Evolutionary conservation across 2,329 filamentous ascomycete species (phyloP).

Genomic region (Teratosphaeria gauchensis): DNA sequence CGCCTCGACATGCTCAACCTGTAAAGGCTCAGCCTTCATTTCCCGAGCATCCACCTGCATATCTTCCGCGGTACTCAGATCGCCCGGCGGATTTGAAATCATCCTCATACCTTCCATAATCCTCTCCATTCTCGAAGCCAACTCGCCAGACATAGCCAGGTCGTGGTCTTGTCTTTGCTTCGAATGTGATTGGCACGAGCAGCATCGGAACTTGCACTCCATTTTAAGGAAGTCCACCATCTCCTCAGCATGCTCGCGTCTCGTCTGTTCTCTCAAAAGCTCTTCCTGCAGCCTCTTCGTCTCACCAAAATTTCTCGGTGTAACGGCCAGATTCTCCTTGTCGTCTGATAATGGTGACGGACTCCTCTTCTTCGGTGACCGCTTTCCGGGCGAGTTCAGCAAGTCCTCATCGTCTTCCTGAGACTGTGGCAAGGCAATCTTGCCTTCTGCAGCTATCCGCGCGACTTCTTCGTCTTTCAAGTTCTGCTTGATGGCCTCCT

Average conservation of each 20-base stretch:
- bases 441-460: conserved; percentile 61
- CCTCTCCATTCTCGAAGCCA: conserved; percentile 5
- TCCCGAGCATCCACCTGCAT: conserved; percentile 39
- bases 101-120: conserved; percentile 14
- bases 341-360: conserved; percentile 39
- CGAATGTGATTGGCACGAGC: conserved; percentile 44
- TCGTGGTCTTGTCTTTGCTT: conserved; percentile 28
- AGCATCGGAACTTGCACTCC: conserved; percentile 61
- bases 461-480: conserved; percentile 65
- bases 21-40: conserved; percentile 19
- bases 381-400: conserved; percentile 52
- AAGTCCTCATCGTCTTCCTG: conserved; percentile 47
- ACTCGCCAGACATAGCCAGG: conserved; percentile 22
- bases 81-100: conserved; percentile 12
- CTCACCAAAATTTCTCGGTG: conserved; percentile 37
- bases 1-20: neutral
- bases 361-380: conserved; percentile 32
- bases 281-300: conserved; percentile 42
- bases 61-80: conserved; percentile 10
- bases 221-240: conserved; percentile 67
- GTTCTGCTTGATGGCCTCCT: conserved; percentile 62
- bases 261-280: conserved; percentile 43
- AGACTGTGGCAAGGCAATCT: conserved; percentile 52
- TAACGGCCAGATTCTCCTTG: conserved; percentile 35
- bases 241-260: conserved; percentile 60